Percentiles rank a stretch among this genome's conserved stretches.
Evolutionary conservation across 345 rosid species (phyloP).

Genomic region (Hypericum perforatum): DNA sequence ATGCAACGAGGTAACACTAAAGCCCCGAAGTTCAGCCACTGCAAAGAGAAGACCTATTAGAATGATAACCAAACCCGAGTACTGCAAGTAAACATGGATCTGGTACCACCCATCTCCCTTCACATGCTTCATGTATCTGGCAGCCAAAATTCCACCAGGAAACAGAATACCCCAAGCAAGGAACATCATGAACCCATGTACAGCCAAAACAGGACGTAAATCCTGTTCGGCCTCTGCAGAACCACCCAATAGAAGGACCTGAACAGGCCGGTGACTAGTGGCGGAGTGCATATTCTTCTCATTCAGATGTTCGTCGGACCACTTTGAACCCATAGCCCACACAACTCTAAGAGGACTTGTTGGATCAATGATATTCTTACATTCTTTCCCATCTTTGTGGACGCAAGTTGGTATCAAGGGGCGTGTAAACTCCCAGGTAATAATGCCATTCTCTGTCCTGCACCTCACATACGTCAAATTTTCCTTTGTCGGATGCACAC

Average conservation of each 20-base stretch:
- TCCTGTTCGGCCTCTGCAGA: slow-evolving; percentile 94
- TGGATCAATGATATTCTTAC: slow-evolving; percentile 78
- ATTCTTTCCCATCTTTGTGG: slow-evolving; percentile 41
- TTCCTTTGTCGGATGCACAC: slow-evolving; percentile 64
- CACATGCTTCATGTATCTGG: slow-evolving; percentile 83
- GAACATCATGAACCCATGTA: slow-evolving; percentile 99
- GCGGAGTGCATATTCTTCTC: slow-evolving; percentile 91
- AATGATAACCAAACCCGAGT: slow-evolving; percentile 77
- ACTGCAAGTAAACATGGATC: slow-evolving; percentile 83
- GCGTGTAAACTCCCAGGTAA: slow-evolving; percentile 86
- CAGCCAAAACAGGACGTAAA: slow-evolving; percentile 77
- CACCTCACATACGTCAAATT: slow-evolving; percentile 76
- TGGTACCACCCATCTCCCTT: slow-evolving; percentile 94
- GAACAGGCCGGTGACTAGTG: slow-evolving; percentile 81
- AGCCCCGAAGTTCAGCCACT: slow-evolving; percentile 82
- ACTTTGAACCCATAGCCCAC: slow-evolving; percentile 94
- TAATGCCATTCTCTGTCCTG: slow-evolving; percentile 81
- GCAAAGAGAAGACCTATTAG: slow-evolving; percentile 83
- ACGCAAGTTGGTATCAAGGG: slow-evolving; percentile 58
- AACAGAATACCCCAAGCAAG: slow-evolving; percentile 97
- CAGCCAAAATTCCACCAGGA: slow-evolving; percentile 80
- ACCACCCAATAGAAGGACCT: slow-evolving; percentile 64
- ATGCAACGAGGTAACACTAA: slow-evolving; percentile 54
- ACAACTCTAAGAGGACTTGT: slow-evolving; percentile 83
- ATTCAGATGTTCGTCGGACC: slow-evolving; percentile 58